A percentile compares a stretch with the other conserved stretches of the same genome.
Evolutionary conservation across 148 eudicot species (phyloP).

Genomic region (Oxyria digyna): DNA sequence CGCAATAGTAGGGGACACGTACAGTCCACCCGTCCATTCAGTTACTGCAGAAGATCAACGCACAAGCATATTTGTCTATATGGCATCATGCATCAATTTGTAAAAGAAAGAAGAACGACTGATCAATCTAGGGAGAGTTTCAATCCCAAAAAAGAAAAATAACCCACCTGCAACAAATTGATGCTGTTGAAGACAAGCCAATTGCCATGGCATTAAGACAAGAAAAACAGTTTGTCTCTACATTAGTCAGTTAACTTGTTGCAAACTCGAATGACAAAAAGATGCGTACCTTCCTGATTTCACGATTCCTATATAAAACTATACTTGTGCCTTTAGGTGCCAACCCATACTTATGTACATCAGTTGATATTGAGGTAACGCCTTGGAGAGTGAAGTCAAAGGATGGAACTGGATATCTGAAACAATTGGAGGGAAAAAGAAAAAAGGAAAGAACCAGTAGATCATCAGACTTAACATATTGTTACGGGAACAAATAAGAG

Average conservation of each 20-base stretch:
- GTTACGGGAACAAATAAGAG: not conserved
- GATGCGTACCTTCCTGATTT: conserved; percentile 67
- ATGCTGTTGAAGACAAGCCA: conserved; percentile 40
- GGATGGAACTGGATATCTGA: conserved; percentile 79
- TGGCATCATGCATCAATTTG: not conserved
- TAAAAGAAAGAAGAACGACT: conserved; percentile 5
- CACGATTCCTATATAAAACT: conserved; percentile 77
- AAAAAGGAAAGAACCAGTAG: not conserved
- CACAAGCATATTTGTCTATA: not conserved
- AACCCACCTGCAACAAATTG: conserved; percentile 98
- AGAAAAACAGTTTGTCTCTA: conserved; percentile 16
- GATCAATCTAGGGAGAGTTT: not conserved
- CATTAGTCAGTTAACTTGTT: not conserved
- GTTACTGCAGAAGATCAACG: conserved; percentile 51
- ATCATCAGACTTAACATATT: not conserved
- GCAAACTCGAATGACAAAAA: not conserved
- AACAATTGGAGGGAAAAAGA: conserved; percentile 3
- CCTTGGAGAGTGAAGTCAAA: conserved; percentile 87
- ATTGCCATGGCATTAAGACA: conserved; percentile 22
- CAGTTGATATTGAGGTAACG: conserved; percentile 88
- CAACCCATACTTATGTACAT: conserved; percentile 97
- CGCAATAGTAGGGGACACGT: conserved; percentile 94
- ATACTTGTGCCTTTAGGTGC: conserved; percentile 98
- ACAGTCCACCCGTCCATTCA: conserved; percentile 99
- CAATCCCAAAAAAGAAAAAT: not conserved